Evolutionary conservation across 2,329 filamentous ascomycete genomes (phyloP), one percentile per base, ranked within the genome.

Genomic region (Penicillium sp.): DNA sequence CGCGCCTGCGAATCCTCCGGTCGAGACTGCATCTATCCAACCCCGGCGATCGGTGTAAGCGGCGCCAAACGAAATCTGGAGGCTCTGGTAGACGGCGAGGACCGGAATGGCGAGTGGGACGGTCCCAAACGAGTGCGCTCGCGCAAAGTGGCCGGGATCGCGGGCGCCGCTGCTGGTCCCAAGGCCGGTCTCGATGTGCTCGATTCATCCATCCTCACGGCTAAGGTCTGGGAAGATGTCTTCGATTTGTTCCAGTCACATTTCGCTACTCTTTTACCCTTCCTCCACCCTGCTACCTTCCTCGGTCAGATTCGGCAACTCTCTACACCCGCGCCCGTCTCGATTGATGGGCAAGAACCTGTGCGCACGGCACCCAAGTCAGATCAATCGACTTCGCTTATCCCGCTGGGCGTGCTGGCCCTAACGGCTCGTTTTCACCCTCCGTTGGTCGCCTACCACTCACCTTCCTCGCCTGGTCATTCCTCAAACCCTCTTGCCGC

Each of bases 1-100:
- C 82, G 87, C 54, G 83, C 83, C 10, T 95, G 89, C 66, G 81
- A 86, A 64, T 83, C 83, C 52, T 81, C 81, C 44, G 82, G 84
- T 39, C 81, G 87, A 64, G 81, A 88, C 52, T 93, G 89, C 66
- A 80, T 80, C 54, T 89, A 90, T 67, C 86, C 87, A 7, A 65
- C 70, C 25, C 71, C 71, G 2, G 69, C 70, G 27, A 63, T 69
- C 44, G 68, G 69, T 10, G 64, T 66, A 9, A 66, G 61, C 39
- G 65, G 61, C 25, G 61, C 61, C 52, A 73, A 71, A 62, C 68
- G 67, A 51, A 70, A 73, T 42, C 55, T 69, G 31, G 66, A 65
- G 10, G 60, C 67, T 9, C 52, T 68, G 13, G 62, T 60, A 10
- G 68, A 72, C 43, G 67, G 66, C 4, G 69, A 72, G 9, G 68